A percentile compares a stretch with the other conserved stretches of the same genome.
These are phyloP conservation scores for Umbellularia californica DNA, from an alignment of 164 flowering plant genomes.

Conservation along the genomic window DNA sequence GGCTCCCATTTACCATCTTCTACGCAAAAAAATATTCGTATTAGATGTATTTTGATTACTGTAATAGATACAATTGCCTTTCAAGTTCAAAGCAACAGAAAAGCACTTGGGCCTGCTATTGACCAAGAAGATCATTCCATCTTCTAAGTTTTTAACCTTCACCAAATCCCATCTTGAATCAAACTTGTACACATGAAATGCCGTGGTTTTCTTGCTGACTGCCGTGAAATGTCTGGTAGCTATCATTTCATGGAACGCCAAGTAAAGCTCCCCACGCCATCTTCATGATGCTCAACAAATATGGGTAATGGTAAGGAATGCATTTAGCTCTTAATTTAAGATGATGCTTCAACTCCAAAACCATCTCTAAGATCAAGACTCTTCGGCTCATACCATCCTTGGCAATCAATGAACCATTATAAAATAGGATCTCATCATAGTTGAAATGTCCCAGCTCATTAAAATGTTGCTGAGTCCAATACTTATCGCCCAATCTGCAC, in stretches of 20 bases:
- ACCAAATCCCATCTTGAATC: background rate
- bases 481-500: background rate
- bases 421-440: too few relatives aligned
- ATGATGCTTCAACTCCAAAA: too few relatives aligned
- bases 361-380: too few relatives aligned
- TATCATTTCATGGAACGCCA: background rate
- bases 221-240: background rate
- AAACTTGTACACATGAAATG: background rate
- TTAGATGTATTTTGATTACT: too few relatives aligned
- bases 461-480: background rate
- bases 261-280: background rate
- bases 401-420: too few relatives aligned
- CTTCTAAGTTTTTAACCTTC: background rate
- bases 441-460: background rate
- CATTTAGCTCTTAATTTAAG: background rate
- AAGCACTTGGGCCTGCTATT: background rate
- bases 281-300: too few relatives aligned
- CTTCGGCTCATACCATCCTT: too few relatives aligned
- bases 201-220: background rate
- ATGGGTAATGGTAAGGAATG: background rate
- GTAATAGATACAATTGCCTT: background rate
- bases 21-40: too few relatives aligned
- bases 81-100: background rate
- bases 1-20: too few relatives aligned
- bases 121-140: background rate